These are phyloP conservation scores for Myriosclerotinia duriaeana DNA, from an alignment of 2,329 filamentous ascomycete genomes.

Conservation along the genomic window DNA sequence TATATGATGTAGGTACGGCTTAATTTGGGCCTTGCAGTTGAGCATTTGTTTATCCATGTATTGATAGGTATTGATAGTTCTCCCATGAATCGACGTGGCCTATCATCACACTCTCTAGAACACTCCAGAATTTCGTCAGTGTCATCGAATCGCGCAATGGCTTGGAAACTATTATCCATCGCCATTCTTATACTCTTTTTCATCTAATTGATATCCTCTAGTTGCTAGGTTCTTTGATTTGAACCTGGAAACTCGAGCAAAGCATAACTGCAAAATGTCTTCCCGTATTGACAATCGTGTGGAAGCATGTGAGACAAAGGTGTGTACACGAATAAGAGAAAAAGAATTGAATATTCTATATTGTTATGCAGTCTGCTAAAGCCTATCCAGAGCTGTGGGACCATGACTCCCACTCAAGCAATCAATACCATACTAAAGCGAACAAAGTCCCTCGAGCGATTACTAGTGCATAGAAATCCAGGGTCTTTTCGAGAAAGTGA, in stretches of 20 bases:
- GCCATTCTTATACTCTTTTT: background rate
- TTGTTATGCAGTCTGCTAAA: background rate
- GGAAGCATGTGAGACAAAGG: background rate
- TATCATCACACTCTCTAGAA: too few relatives aligned
- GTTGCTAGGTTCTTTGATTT: fast-evolving
- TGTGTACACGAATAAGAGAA: background rate
- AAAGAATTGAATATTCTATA: background rate
- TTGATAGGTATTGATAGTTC: background rate
- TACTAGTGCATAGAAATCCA: slow-evolving; percentile 1
- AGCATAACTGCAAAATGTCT: background rate
- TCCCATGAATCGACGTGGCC: too few relatives aligned
- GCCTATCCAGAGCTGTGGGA: background rate
- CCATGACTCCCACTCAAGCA: background rate
- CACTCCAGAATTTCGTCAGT: too few relatives aligned
- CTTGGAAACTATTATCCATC: background rate
- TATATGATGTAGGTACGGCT: background rate
- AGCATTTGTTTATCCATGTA: background rate
- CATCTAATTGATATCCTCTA: background rate
- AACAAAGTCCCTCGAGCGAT: background rate
- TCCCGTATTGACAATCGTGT: background rate
- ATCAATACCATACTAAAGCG: background rate
- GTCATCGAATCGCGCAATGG: background rate
- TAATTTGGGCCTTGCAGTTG: background rate
- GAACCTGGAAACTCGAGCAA: background rate
- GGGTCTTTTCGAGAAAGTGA: background rate